These are phyloP conservation scores for Boletus fagicola DNA, from an alignment of 768 basidiomycete genomes.

Conservation along the genomic window DNA sequence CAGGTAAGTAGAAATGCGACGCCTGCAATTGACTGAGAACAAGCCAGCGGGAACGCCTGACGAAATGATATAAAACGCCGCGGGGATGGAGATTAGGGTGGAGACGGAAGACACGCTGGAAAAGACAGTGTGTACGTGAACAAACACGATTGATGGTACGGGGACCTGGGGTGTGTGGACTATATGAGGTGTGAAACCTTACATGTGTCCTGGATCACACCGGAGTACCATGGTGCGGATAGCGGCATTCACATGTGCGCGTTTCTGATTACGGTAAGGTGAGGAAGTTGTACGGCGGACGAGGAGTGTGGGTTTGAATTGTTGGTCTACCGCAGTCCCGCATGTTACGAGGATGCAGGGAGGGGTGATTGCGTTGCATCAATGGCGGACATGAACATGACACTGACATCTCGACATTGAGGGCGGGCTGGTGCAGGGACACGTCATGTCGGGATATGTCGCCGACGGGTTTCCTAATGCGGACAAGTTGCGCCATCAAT, in stretches of 20 bases:
- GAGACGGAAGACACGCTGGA: slow-evolving; percentile 32
- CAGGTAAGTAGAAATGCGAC: slow-evolving; percentile 8
- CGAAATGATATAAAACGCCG: slow-evolving; percentile 27
- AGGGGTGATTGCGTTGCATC: slow-evolving; percentile 4
- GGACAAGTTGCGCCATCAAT: slow-evolving; percentile 29
- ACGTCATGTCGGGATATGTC: slow-evolving; percentile 27
- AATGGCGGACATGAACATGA: slow-evolving; percentile 26
- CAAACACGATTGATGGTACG: slow-evolving; percentile 32
- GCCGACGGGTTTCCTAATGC: slow-evolving; percentile 27
- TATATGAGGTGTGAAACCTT: slow-evolving; percentile 36
- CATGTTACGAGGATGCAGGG: slow-evolving; percentile 16
- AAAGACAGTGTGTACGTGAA: slow-evolving; percentile 36
- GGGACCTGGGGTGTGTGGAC: slow-evolving; percentile 34
- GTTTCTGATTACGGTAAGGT: slow-evolving; percentile 34
- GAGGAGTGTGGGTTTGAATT: slow-evolving; percentile 19
- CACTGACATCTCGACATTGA: slow-evolving; percentile 28
- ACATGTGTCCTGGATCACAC: slow-evolving; percentile 32
- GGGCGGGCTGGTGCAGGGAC: slow-evolving; percentile 20
- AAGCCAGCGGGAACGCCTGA: slow-evolving; percentile 12
- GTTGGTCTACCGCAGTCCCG: slow-evolving; percentile 19
- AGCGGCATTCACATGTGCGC: slow-evolving; percentile 36
- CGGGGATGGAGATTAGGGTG: slow-evolving; percentile 34
- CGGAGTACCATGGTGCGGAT: slow-evolving; percentile 24
- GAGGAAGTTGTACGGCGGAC: slow-evolving; percentile 31
- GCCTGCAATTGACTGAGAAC: slow-evolving; percentile 17